Base-by-base conservation (phyloP, 805 yeast genomes). In the Yarrowia alimentaria region DNA sequence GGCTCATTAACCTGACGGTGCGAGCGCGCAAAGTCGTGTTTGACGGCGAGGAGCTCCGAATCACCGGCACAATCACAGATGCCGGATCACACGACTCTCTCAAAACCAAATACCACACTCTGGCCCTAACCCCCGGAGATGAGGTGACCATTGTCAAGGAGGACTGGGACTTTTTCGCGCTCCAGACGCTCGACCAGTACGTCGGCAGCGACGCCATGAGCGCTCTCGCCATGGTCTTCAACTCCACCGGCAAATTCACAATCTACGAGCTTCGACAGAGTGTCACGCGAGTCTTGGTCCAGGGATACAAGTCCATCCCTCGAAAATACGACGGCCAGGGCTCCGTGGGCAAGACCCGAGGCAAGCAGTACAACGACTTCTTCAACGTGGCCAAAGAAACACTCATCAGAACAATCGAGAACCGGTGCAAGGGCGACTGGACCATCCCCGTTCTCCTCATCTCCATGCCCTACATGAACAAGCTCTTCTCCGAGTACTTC, bases 401-500 rank as follows among this genome's bases (percentile, higher is more conserved):
- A 17, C 37, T 43, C 16, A 24, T 43, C 20, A 26, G 50, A 43
- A 31, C 37, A 2, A 43, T 43, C 11, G 50, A 43, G 24, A 43
- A 30, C 35, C 20, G 37, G 17, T 43, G 50, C 30, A 43, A 31
- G 13, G 37, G n/a, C 9, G 37, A 43, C 50, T 43, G 35, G 35
- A 22, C 35, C n/a, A 20, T 43, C 14, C 50, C 50, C 10, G 50
- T 43, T 12, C 30, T 43, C 17, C 37, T 43, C 17, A 43, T 43
- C 24, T 43, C 50, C 21, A 43, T 43, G 50, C 50, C 50, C 7
- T 43, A 30, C 16, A 43, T 43, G 50, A 43, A 43, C 50, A 43
- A 43, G 37, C 30, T 43, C 26, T 43, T 43, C 16, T 30, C 50
- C n/a, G 50, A 43, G 50, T 43, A 30, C 30, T 43, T 43, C 35